Base-by-base conservation (phyloP, 2,329 filamentous ascomycete genomes). In the Fusarium goolgardi region DNA sequence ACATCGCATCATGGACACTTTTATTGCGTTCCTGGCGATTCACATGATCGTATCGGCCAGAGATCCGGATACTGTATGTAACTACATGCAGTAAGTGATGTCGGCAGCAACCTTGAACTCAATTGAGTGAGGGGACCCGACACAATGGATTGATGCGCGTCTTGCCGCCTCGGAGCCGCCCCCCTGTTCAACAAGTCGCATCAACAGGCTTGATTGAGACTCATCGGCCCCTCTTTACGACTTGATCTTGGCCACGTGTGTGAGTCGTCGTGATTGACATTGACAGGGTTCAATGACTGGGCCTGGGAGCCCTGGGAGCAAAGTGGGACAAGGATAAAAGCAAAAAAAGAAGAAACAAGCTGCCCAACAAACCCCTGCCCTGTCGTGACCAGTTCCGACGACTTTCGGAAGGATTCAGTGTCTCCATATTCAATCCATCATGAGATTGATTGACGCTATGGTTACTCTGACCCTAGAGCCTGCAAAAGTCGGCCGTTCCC, bases 101-200 rank as follows among this genome's bases (percentile, higher is more conserved):
- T 29, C 27, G 46, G 18, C n/a, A 37, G 32, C 31, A 58, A 58
- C 55, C 50, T 45, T 41, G 50, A 31, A 60, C 31, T 45, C 54
- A 44, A 37, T 49, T 60, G 53, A 57, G 39, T 40, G 29, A 60
- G 52, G 18, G 57, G 72, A 74, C 72, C 72, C 72, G 72, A 74
- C 72, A 73, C 71, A 64, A 63, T 74, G 72, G 72, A 63, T 74
- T 74, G 71, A 74, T 74, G 72, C 59, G 71, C 65, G 67, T 69
- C 71, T 70, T 73, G 71, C 72, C 72, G 72, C 67, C 70, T 71
- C 52, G 35, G 59, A 59, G 51, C 34, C 59, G 45, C 41, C 45
- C 67, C 71, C 66, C 55, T 65, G 68, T 61, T 55, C 39, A 71
- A 51, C 25, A 37, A 50, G n/a, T 29, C 23, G 25, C 47, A 64